A percentile compares a stretch with the other conserved stretches of the same genome.
These are phyloP conservation scores for Coniferiporia weirii DNA, from an alignment of 1,284 basidiomycete species.

Conservation along the genomic window DNA sequence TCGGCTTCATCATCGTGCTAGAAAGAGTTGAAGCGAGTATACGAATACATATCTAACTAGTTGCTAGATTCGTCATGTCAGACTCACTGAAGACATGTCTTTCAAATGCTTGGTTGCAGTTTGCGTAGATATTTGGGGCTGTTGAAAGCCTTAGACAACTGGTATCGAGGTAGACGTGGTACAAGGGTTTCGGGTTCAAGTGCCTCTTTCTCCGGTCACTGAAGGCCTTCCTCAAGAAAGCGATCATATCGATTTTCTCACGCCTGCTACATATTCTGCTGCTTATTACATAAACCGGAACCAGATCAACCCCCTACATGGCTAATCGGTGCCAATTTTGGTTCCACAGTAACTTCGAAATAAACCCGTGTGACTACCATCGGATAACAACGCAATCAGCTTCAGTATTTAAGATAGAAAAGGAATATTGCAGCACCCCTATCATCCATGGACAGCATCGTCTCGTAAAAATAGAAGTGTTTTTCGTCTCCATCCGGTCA, in stretches of 20 bases:
- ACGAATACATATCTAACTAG: not conserved
- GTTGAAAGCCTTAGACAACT: not conserved
- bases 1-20: constrained; percentile 17
- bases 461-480: not conserved
- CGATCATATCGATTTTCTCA: constrained; percentile 7
- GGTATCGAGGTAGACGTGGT: not conserved
- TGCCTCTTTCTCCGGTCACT: not conserved
- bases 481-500: not conserved
- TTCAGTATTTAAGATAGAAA: too few relatives aligned
- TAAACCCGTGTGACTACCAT: too few relatives aligned
- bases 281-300: not conserved
- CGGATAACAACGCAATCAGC: too few relatives aligned
- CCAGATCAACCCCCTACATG: not conserved
- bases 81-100: constrained; percentile 11
- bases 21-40: not conserved
- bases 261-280: not conserved
- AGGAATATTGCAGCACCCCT: too few relatives aligned
- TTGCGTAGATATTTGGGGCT: not conserved
- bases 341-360: too few relatives aligned
- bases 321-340: not conserved
- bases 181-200: constrained; percentile 2
- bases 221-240: not conserved
- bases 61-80: not conserved
- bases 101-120: not conserved
- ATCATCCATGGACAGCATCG: too few relatives aligned